Percentiles rank a stretch among this genome's conserved stretches.
Conservation (phyloP, 2,329 filamentous ascomycete genomes). For the Colletotrichum sp. region DNA sequence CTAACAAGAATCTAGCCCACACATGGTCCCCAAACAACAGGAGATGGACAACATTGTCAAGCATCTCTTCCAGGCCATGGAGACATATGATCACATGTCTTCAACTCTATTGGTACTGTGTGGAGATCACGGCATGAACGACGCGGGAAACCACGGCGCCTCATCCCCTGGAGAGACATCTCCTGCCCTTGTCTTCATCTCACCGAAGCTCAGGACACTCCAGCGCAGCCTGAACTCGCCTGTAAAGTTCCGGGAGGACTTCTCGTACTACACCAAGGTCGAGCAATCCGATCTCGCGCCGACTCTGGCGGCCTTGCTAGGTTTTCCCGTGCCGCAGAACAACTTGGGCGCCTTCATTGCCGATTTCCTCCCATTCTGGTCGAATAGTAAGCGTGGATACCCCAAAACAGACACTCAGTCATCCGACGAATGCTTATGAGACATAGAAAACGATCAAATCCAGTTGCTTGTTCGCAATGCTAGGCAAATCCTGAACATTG, state of each 20-base stretch:
- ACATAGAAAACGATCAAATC: constrained; percentile 56
- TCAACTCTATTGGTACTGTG: constrained; percentile 85
- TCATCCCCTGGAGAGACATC: constrained; percentile 95
- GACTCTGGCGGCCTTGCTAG: constrained; percentile 84
- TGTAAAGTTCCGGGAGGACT: constrained; percentile 66
- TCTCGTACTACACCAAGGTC: constrained; percentile 83
- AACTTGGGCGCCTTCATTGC: constrained; percentile 87
- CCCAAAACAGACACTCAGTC: not conserved
- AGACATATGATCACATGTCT: constrained; percentile 70
- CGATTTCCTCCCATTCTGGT: constrained; percentile 81
- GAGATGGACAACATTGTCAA: constrained; percentile 91
- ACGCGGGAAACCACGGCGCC: constrained; percentile 94
- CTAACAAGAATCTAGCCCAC: constrained; percentile 59
- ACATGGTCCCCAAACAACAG: constrained; percentile 90
- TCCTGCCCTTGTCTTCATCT: constrained; percentile 88
- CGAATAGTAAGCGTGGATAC: constrained; percentile 52
- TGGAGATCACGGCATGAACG: constrained; percentile 99
- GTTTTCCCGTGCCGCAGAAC: constrained; percentile 87
- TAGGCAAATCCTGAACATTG: constrained; percentile 77
- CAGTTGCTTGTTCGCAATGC: constrained; percentile 80
- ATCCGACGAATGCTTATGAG: constrained; percentile 19
- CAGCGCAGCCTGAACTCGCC: constrained; percentile 54
- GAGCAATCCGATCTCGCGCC: constrained; percentile 95
- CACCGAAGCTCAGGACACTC: constrained; percentile 75
- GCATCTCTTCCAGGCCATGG: constrained; percentile 78